Base-by-base conservation (phyloP, 352 stramenopile genomes). In the Aphanomyces astaci region DNA sequence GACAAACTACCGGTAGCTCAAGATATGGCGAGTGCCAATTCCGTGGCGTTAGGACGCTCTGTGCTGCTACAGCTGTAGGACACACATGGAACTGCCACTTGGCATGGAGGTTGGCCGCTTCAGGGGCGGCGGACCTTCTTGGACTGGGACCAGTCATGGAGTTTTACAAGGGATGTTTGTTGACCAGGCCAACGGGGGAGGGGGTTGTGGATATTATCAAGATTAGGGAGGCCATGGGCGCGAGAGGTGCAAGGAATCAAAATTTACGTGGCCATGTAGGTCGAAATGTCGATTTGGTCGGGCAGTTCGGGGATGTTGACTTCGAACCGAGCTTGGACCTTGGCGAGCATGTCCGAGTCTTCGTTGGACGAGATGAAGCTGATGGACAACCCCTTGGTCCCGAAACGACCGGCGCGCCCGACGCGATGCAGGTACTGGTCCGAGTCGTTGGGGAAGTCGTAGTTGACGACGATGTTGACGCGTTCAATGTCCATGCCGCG, bases 391-490 rank as follows among this genome's bases (percentile, higher is more conserved):
- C 98, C 98, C 87, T 99, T 99, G 59, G 97, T 99, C 72, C 98
- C 98, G 77, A 99, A 99, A 80, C 98, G 94, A 75, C 98, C 98
- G 24, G 98, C 97, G 81, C 98, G 94, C 70, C 97, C 97, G 28
- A 99, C 89, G 74, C 98, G 93, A 82, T 99, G 98, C 55, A 99
- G 85, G 82, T 99, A 99, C 78, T 99, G 94, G 84, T 99, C 97
- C 46, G 85, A 90, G 77, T 95, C 89, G 67, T 96, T 96, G 64
- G 98, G 97, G 84, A 99, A 99, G 78, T 99, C 98, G 80, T 99
- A 99, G 90, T 99, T 99, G 75, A 99, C 97, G 45, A 99, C 98
- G 72, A 99, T 98, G 86, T 99, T 99, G 55, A 99, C 97, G 76
- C 96, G 94, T 84, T 99, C 96, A 78, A 99, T 99, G 91, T 99